Evolutionary conservation across 148 eudicot genomes (phyloP), one percentile per base, ranked within the genome.

Genomic region (Rhododendron ovatum): DNA sequence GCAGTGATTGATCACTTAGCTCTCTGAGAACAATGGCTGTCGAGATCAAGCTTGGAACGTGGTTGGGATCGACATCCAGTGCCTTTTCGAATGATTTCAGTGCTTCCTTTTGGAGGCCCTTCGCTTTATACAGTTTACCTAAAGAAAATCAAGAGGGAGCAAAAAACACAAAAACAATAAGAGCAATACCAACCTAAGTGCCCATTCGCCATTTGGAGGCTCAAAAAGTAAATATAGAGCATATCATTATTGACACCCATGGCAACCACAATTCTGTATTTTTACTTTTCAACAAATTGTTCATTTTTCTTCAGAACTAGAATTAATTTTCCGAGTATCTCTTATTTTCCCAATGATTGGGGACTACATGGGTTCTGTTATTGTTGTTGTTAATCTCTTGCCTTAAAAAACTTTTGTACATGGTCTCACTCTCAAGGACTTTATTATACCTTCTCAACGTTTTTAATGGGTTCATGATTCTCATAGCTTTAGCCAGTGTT

Each of bases 41-140:
- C 7, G 98, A 91, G 82, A 95, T 91, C 92, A 96, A 91, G 92
- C 98, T 96, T 37, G 98, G 98, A 82, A 93, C 94, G 75, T 96
- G 95, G 84, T 87, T 89, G 4, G 99, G 95, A 20, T 96, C 96
- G n/a, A 87, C 86, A 85, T 95, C 94, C 76, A 96, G 90, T 35
- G 99, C 96, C 43, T 85, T 90, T 92, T 93, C 91, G 80, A 87
- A 96, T 18, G 92, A 92, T 85, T 84, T 86, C 18, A 93, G 91
- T 83, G 98, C 98, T 88, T 95, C 96, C 82, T 86, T 90, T 11
- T 84, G 53, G 74, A 88, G 90, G 17, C 98, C 98, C 89, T 84
- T 91, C 7, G 98, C 98, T 91, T 94, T 86, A 78, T 90, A 88
- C 22, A 94, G 89, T 86, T 90, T 84, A 83, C 98, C 99, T 96